These are phyloP conservation scores for Penicillium sp. DNA, from an alignment of 2,329 filamentous ascomycete genomes.

Conservation along the genomic window DNA sequence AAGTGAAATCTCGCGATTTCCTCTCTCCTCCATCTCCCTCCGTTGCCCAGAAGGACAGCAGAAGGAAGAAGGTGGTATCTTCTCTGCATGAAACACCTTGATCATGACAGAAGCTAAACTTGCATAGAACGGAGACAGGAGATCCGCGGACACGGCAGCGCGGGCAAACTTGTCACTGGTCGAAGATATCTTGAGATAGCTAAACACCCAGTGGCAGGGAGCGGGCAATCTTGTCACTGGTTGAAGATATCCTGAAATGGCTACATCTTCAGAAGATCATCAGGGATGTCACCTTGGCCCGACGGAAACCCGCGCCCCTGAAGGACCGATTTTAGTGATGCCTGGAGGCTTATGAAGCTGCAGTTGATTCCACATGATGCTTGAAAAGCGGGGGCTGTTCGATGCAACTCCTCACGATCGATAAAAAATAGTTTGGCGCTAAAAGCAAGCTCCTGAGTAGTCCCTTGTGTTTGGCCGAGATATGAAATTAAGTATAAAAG, in stretches of 20 bases:
- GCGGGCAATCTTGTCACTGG: constrained; percentile 11
- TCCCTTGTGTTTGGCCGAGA: background rate
- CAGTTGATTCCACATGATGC: background rate
- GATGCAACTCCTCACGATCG: constrained; percentile 5
- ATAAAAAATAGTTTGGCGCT: background rate
- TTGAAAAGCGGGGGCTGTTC: background rate
- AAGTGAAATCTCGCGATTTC: background rate
- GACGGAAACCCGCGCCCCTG: constrained; percentile 19
- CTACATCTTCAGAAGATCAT: background rate
- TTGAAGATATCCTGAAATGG: constrained; percentile 5
- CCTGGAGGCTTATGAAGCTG: background rate
- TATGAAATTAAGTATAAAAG: background rate
- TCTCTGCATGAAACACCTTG: background rate
- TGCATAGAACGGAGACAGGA: background rate
- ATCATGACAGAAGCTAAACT: background rate
- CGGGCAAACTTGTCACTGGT: constrained; percentile 1
- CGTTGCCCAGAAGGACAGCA: background rate
- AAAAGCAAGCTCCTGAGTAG: background rate
- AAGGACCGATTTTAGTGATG: background rate
- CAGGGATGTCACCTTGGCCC: constrained; percentile 20
- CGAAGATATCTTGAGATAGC: constrained; percentile 1
- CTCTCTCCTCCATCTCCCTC: background rate
- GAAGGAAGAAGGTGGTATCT: constrained; percentile 19
- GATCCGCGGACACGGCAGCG: background rate
- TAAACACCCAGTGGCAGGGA: background rate